Evolutionary conservation across 1,139 yeast genomes (phyloP).

Genomic region (Hansenula sp.): DNA sequence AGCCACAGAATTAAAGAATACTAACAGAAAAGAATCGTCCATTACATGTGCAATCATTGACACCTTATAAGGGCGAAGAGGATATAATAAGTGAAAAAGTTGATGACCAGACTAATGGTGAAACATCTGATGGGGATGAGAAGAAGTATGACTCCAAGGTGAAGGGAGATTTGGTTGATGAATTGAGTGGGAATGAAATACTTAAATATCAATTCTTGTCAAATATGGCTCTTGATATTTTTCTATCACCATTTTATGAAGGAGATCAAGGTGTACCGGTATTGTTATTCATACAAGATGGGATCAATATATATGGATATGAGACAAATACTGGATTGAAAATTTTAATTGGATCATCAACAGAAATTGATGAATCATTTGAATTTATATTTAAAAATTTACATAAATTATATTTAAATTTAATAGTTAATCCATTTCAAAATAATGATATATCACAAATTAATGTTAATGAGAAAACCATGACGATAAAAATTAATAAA

Average conservation of each 20-base stretch:
- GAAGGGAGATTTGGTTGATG: neutral
- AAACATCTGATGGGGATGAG: conserved; percentile 2
- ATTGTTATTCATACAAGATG: conserved; percentile 57
- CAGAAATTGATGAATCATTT: conserved; percentile 17
- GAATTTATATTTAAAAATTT: conserved; percentile 36
- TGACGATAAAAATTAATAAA: conserved; percentile 10
- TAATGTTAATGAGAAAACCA: conserved; percentile 11
- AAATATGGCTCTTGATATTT: conserved; percentile 64
- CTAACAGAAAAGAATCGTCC: conserved; percentile 40
- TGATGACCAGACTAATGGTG: conserved; percentile 4
- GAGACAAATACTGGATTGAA: conserved; percentile 61
- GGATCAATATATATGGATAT: conserved; percentile 54
- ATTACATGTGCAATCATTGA: conserved; percentile 51
- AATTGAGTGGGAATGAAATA: conserved; percentile 28
- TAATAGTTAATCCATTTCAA: conserved; percentile 56
- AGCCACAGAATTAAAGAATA: no score
- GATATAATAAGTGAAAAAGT: conserved; percentile 4
- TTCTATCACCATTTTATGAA: conserved; percentile 46
- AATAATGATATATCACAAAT: conserved; percentile 10
- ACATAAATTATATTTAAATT: conserved; percentile 45
- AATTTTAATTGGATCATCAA: conserved; percentile 47
- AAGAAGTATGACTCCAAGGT: conserved; percentile 18
- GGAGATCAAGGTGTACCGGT: conserved; percentile 21
- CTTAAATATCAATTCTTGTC: conserved; percentile 59
- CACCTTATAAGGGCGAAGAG: conserved; percentile 24